Evolutionary conservation across 1,139 yeast genomes (phyloP).

Genomic region (Yamadazyma diddensiae): DNA sequence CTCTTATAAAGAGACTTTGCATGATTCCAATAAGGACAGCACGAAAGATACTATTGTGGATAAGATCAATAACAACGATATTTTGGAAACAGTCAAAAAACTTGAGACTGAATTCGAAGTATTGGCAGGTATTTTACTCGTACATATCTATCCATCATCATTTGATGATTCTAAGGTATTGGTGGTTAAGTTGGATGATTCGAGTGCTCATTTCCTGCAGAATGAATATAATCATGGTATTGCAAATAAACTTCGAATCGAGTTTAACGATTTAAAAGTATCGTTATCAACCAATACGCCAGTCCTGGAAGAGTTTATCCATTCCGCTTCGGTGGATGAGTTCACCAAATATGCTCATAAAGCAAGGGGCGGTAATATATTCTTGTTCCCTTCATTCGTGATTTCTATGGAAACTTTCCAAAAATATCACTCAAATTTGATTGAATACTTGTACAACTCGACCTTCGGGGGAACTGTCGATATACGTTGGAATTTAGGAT

Average conservation of each 20-base stretch:
- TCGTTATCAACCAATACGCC: conserved; percentile 56
- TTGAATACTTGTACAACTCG: conserved; percentile 67
- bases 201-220: conserved; percentile 61
- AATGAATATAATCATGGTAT: conserved; percentile 47
- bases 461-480: conserved; percentile 88
- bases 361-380: conserved; percentile 77
- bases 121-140: conserved; percentile 48
- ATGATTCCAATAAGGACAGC: conserved; percentile 40
- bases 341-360: conserved; percentile 55
- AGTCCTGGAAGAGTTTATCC: conserved; percentile 44
- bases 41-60: conserved; percentile 10
- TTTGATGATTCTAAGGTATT: conserved; percentile 73
- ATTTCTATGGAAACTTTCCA: conserved; percentile 79
- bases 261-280: conserved; percentile 60
- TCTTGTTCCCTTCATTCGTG: conserved; percentile 72
- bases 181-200: conserved; percentile 56
- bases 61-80: conserved; percentile 25
- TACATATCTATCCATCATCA: conserved; percentile 76
- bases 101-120: conserved; percentile 63
- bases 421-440: conserved; percentile 40
- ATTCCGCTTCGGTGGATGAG: conserved; percentile 46
- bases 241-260: conserved; percentile 49
- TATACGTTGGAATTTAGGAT: conserved; percentile 89
- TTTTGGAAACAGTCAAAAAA: conserved; percentile 39
- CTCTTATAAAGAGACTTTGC: conserved; percentile 71